Percentiles rank a stretch among this genome's conserved stretches.
Evolutionary conservation across 1,284 basidiomycete species (phyloP).

Genomic region (Melanopsichium pennsylvanicum): DNA sequence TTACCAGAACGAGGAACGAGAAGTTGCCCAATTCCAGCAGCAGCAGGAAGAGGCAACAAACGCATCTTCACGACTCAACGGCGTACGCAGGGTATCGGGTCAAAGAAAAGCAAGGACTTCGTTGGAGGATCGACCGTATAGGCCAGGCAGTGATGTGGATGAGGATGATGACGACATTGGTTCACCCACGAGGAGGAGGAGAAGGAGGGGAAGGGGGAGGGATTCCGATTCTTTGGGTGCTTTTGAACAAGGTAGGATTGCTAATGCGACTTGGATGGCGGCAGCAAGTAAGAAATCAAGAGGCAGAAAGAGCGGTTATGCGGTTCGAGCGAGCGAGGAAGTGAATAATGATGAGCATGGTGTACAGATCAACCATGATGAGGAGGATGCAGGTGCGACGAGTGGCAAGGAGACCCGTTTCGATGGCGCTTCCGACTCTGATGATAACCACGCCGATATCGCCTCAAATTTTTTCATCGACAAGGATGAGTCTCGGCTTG

Average conservation of each 20-base stretch:
- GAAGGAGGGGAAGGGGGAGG: slow-evolving; percentile 20
- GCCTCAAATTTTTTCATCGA: neutral
- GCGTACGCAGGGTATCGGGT: slow-evolving; percentile 17
- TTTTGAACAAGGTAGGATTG: slow-evolving; percentile 5
- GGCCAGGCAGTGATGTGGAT: slow-evolving; percentile 26
- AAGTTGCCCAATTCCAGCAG: slow-evolving; percentile 21
- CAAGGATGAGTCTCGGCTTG: neutral
- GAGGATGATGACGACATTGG: slow-evolving; percentile 29
- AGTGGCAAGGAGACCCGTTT: slow-evolving; percentile 46
- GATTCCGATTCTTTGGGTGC: slow-evolving; percentile 20
- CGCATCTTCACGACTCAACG: neutral
- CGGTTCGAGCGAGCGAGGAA: neutral
- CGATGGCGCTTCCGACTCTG: slow-evolving; percentile 24
- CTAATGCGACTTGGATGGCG: slow-evolving; percentile 24
- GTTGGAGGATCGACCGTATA: slow-evolving; percentile 19
- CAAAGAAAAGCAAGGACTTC: slow-evolving; percentile 30
- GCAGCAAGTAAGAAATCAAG: slow-evolving; percentile 5
- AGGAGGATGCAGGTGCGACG: slow-evolving; percentile 18
- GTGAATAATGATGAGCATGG: slow-evolving; percentile 15
- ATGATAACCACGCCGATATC: neutral
- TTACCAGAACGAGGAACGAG: slow-evolving; percentile 35
- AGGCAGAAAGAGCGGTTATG: slow-evolving; percentile 10
- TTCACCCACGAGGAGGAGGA: slow-evolving; percentile 5
- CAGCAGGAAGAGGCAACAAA: neutral
- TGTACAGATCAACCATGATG: slow-evolving; percentile 4